Evolutionary conservation across 1,284 basidiomycete species (phyloP), one percentile per base, ranked within the genome.

Genomic region (Fistulinella cinereoalba): DNA sequence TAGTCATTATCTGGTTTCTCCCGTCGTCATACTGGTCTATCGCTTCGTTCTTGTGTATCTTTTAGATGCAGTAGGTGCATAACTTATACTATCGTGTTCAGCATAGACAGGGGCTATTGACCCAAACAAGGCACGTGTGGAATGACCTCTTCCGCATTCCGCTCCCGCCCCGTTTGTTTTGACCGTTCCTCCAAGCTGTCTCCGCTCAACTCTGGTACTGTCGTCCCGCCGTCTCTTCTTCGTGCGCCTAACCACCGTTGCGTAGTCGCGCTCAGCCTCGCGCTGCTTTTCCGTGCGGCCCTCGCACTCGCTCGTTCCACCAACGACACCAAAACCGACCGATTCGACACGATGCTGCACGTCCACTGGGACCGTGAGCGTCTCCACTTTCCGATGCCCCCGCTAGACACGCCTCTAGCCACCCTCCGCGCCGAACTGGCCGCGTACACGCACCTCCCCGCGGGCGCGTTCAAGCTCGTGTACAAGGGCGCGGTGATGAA

Each of bases 401-500:
- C 76, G 0, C 74, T 71, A 24, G 63, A 76, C 50, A 75, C 82
- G 0, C 75, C 73, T 16, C 74, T 89, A 43, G 69, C 70, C 29
- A 68, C 66, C 19, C 65, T 90, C 46, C 76, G 85, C 29, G 54
- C 71, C 12, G 67, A 74, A 27, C 66, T 90, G 51, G 78, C 85
- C 2, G 76, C 81, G 8, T 78, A 81, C 61, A 88, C 83, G 3
- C 79, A 81, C 46, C 74, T 90, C 6, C 74, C 79, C 0, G 63
- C 64, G 29, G 55, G 74, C 55, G 74, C 76, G n/a, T 88, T 90
- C 74, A 87, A 88, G 61, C 75, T 92, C 62, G 77, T 92, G 47
- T 83, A 87, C 63, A 77, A 82, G 33, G 88, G 88, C 36, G 88
- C 85, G 6, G 74, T 91, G 58, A 84, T 90, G 79, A 85, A 82